Base-by-base conservation (phyloP, 129 eudicot species). In the Erigeron canadensis region DNA sequence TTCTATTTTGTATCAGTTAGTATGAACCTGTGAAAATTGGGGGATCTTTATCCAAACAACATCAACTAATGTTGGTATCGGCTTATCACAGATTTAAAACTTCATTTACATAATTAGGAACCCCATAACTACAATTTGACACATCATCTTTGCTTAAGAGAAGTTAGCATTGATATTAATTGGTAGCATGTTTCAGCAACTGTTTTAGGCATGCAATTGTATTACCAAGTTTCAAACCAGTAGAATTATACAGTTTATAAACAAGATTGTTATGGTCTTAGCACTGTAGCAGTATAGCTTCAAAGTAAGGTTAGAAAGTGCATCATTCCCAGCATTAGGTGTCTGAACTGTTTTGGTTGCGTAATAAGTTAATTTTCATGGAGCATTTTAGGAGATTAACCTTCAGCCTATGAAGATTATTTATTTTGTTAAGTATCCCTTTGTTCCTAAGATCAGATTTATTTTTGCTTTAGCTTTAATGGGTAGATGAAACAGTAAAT, bases 1-100 rank as follows among this genome's bases (percentile, higher is more conserved):
- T 28, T 28, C 34, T 28, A 28, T 28, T 28, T 28, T 28, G 34
- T 28, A 28, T 28, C 34, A 28, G 3, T 28, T 28, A 28, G 34
- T 28, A 28, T 28, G 1, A 64, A 17, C 46, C 44, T 22, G 72
- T 67, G 58, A 67, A 28, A 28, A 37, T 44, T 70, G 39, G 63
- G 38, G 64, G 39, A 10, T 19, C 15, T 16, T 70, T 15, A 70
- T 37, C 21, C 54, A 54, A 70, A 5, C 60, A 10, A 37, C 23
- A 70, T 16, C 63, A 70, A 69, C 18, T 34, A 17, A 69, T 16
- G 63, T 34, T 11, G 16, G 1, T 28, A 28, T 28, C 34, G 34
- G 34, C 3, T 28, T 69, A 53, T 38, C 21, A 53, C 8, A 67
- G 45, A 39, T 23, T 65, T 65, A 10, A n/a, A 54, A 40, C 38